Evolutionary conservation across 495 filamentous ascomycete genomes (phyloP).

Genomic region (Neurospora tetraspora): DNA sequence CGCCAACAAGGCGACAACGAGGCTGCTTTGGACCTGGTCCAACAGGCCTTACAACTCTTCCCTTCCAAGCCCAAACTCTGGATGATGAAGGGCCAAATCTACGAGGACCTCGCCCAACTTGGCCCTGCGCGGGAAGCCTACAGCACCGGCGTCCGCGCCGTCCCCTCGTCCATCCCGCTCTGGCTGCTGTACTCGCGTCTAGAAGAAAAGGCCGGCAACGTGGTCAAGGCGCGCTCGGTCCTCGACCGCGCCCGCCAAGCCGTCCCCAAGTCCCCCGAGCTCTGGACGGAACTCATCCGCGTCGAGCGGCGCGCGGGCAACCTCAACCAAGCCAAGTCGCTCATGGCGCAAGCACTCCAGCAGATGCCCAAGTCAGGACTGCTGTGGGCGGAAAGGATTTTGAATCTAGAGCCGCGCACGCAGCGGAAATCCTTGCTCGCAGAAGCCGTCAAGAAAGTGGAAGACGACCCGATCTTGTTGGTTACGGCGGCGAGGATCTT

Average conservation of each 20-base stretch:
- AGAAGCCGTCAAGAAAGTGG: conserved; percentile 93
- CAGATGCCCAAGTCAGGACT: conserved; percentile 83
- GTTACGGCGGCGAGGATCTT: conserved; percentile 46
- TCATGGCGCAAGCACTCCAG: conserved; percentile 89
- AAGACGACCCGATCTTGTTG: conserved; percentile 81
- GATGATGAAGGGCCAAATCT: conserved; percentile 99
- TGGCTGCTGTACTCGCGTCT: conserved; percentile 83
- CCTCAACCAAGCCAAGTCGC: conserved; percentile 66
- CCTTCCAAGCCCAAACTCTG: conserved; percentile 81
- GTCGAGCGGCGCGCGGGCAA: conserved; percentile 88
- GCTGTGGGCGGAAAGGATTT: conserved; percentile 88
- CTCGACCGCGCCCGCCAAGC: conserved; percentile 84
- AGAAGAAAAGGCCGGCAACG: conserved; percentile 73
- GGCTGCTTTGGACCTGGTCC: conserved; percentile 74
- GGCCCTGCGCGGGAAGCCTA: conserved; percentile 89
- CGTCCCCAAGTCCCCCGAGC: conserved; percentile 69
- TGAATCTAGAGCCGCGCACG: conserved; percentile 82
- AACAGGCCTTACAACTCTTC: conserved; percentile 79
- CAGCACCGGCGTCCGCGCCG: conserved; percentile 76
- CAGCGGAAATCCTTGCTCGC: conserved; percentile 83
- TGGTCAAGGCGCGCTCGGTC: conserved; percentile 84
- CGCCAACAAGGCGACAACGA: conserved; percentile 70
- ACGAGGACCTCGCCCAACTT: conserved; percentile 65
- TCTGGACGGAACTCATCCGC: conserved; percentile 87
- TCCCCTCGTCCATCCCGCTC: conserved; percentile 69